Evolutionary conservation across 2,329 filamentous ascomycete species (phyloP), one percentile per base, ranked within the genome.

Genomic region (Aspergillus caelatus): DNA sequence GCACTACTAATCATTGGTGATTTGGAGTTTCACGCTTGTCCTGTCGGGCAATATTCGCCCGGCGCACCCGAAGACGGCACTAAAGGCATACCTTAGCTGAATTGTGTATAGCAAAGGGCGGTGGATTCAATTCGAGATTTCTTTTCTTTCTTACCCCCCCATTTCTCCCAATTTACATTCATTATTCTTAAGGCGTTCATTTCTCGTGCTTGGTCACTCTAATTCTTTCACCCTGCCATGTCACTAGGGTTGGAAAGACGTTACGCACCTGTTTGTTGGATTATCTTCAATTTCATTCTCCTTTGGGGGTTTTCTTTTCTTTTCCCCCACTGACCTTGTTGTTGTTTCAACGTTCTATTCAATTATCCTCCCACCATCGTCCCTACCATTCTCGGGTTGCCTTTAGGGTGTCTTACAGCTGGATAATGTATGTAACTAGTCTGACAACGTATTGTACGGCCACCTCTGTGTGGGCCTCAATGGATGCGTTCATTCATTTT

Each of bases 401-500:
- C 70, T 70, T 69, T 64, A 64, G 66, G 70, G 69, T 73, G 69
- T 64, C 65, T 68, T 72, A 67, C 71, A 75, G 71, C 71, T 74
- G 72, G 71, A 74, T 76, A 75, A 76, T 77, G 74, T 76, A 75
- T 76, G 71, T 77, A 77, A 68, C 70, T 74, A 74, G 70, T 75
- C 67, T 68, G 67, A 67, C 46, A 65, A 45, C 64, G 60, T 62
- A 66, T 66, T 64, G 65, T 41, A 60, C 56, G 59, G 63, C 55
- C 56, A 26, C 52, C 59, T 41, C 56, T 4, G 23, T 48, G 65
- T 63, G 62, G 59, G 62, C 57, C 53, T 65, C 65, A 48, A 68
- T 65, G 58, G 48, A 65, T 61, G 52, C 62, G 61, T 63, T 57
- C 55, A 59, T 60, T 34, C 43, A 61, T 56, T 26, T 26, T 56